Conservation (phyloP, 352 stramenopile species). For the Phytophthora kernoviae region DNA sequence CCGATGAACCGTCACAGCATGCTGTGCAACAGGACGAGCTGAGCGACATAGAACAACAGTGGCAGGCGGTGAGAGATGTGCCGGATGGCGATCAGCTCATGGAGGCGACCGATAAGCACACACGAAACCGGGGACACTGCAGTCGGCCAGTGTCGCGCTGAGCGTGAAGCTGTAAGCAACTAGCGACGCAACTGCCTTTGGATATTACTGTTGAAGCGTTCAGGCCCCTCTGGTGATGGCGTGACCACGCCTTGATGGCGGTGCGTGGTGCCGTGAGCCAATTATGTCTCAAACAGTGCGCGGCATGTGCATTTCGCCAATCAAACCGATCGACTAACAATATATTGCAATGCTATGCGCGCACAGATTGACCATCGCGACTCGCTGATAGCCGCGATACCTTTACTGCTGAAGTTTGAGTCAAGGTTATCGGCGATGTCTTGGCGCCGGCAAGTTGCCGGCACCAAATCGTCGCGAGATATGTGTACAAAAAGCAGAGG, state of each 20-base stretch:
- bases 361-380: slow-evolving; percentile 9
- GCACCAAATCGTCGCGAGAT: not conserved
- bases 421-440: not conserved
- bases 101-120: too few species aligned
- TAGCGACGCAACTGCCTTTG: slow-evolving; percentile 21
- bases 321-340: slow-evolving; percentile 16
- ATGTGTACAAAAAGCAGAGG: not conserved
- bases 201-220: not conserved
- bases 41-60: slow-evolving; percentile 5
- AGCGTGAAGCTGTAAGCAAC: not conserved
- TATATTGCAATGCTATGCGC: slow-evolving; percentile 3
- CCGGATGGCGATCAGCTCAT: not conserved
- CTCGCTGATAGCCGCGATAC: not conserved
- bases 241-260: slow-evolving; percentile 9
- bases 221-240: too few species aligned
- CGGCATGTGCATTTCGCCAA: slow-evolving; percentile 27
- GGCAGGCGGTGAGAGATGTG: slow-evolving; percentile 23
- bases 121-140: too few species aligned
- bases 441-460: too few species aligned
- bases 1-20: slow-evolving; percentile 28
- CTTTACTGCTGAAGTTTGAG: not conserved
- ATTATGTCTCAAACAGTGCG: slow-evolving; percentile 19
- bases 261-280: slow-evolving; percentile 17
- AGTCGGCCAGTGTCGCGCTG: too few species aligned
- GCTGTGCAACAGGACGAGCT: slow-evolving; percentile 4